Evolutionary conservation across 2,329 filamentous ascomycete species (phyloP).

Genomic region (Trichoderma sp.): DNA sequence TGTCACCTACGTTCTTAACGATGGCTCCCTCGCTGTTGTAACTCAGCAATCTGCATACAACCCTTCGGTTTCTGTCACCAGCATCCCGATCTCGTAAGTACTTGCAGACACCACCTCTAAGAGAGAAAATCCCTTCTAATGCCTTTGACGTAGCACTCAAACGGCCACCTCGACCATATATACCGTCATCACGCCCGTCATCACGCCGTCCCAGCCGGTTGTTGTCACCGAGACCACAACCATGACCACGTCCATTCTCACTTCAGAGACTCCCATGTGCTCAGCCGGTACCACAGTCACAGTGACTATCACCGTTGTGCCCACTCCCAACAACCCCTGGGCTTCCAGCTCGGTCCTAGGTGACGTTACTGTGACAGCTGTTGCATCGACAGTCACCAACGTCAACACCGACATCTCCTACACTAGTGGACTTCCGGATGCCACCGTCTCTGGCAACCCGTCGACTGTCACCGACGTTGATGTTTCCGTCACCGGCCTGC

Average conservation of each 20-base stretch:
- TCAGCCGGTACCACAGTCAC: constrained; percentile 26
- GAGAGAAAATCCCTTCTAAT: neutral
- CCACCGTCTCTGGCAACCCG: constrained; percentile 32
- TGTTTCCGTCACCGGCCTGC: constrained; percentile 27
- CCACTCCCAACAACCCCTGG: constrained; percentile 12
- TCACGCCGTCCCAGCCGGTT: constrained; percentile 20
- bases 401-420: constrained; percentile 29
- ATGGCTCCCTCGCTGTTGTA: constrained; percentile 11
- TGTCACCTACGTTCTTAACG: constrained; percentile 19
- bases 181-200: constrained; percentile 28
- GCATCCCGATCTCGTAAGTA: constrained; percentile 37
- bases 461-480: constrained; percentile 32
- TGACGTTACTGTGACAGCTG: constrained; percentile 30
- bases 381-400: constrained; percentile 31
- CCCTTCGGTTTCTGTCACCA: constrained; percentile 21
- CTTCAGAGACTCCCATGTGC: constrained; percentile 19
- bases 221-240: constrained; percentile 24
- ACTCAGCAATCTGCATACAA: neutral
- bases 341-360: constrained; percentile 19
- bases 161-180: constrained; percentile 36
- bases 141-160: constrained; percentile 29
- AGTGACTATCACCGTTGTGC: constrained; percentile 25
- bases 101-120: too few species aligned
- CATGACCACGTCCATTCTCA: constrained; percentile 21
- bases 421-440: constrained; percentile 33